Conservation (phyloP, 2,329 filamentous ascomycete species). For the Clarireedia sp. region DNA sequence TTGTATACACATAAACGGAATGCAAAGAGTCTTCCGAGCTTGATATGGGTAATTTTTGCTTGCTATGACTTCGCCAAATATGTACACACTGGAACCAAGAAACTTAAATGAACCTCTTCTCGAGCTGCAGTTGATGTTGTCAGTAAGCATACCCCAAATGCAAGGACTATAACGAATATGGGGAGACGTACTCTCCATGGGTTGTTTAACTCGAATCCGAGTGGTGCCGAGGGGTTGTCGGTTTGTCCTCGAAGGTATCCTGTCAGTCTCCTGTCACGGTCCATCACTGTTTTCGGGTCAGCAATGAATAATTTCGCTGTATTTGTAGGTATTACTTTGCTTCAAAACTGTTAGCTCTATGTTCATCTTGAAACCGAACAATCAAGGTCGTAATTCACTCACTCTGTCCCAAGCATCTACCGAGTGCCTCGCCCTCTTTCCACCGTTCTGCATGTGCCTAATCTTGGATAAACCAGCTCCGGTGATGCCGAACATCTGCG, state of each 20-base stretch:
- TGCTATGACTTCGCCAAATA: constrained; percentile 9
- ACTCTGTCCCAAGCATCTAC: constrained; percentile 36
- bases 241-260: constrained; percentile 33
- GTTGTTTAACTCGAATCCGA: constrained; percentile 35
- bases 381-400: constrained; percentile 12
- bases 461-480: constrained; percentile 33
- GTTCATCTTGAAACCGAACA: constrained; percentile 4
- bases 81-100: constrained; percentile 13
- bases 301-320: background rate
- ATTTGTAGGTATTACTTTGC: constrained; percentile 28
- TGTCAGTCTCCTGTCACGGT: constrained; percentile 34
- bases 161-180: background rate
- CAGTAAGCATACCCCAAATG: background rate
- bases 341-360: constrained; percentile 21
- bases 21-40: background rate
- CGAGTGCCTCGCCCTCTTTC: constrained; percentile 33
- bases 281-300: constrained; percentile 32
- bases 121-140: constrained; percentile 18
- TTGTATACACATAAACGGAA: background rate
- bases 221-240: constrained; percentile 31
- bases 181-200: constrained; percentile 33
- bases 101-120: constrained; percentile 26
- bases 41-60: background rate
- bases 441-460: constrained; percentile 33
- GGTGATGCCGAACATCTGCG: constrained; percentile 34